A percentile compares a stretch with the other conserved stretches of the same genome.
These are phyloP conservation scores for Monosporozyma aquatica DNA, from an alignment of 805 yeast species.

Conservation along the genomic window DNA sequence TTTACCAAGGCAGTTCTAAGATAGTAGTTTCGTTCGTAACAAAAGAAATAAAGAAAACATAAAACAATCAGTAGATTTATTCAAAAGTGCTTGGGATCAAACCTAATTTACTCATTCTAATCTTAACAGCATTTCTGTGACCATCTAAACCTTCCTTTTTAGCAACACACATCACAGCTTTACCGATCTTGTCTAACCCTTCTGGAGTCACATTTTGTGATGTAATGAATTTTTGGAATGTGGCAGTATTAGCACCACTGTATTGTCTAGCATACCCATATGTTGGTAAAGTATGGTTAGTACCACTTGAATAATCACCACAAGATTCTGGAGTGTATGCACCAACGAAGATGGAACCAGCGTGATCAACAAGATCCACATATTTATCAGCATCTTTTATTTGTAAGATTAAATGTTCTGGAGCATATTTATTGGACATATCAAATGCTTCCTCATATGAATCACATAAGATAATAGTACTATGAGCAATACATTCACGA, in stretches of 20 bases:
- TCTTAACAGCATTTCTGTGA: constrained; percentile 93
- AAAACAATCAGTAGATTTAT: constrained; percentile 5
- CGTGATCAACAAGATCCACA: constrained; percentile 73
- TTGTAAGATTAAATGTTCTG: constrained; percentile 94
- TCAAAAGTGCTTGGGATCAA: constrained; percentile 33
- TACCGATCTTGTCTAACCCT: constrained; percentile 86
- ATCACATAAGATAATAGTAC: constrained; percentile 65
- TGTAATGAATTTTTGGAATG: constrained; percentile 92
- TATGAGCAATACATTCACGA: constrained; percentile 84
- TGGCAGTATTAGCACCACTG: constrained; percentile 92
- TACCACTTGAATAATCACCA: constrained; percentile 97
- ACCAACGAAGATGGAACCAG: constrained; percentile 96
- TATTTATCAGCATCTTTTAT: constrained; percentile 66
- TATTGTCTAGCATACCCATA: constrained; percentile 97
- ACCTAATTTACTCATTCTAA: constrained; percentile 80
- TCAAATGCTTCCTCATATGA: constrained; percentile 71
- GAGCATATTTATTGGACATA: constrained; percentile 89
- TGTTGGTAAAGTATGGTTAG: constrained; percentile 97
- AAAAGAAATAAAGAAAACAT: no score
- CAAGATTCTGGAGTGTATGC: constrained; percentile 94
- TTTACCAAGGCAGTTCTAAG: no score
- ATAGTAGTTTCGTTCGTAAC: no score
- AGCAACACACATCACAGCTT: constrained; percentile 92
- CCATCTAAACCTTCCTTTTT: constrained; percentile 95
- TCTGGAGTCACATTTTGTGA: constrained; percentile 80